Conservation (phyloP, 2,329 filamentous ascomycete genomes). For the Nemania serpens region DNA sequence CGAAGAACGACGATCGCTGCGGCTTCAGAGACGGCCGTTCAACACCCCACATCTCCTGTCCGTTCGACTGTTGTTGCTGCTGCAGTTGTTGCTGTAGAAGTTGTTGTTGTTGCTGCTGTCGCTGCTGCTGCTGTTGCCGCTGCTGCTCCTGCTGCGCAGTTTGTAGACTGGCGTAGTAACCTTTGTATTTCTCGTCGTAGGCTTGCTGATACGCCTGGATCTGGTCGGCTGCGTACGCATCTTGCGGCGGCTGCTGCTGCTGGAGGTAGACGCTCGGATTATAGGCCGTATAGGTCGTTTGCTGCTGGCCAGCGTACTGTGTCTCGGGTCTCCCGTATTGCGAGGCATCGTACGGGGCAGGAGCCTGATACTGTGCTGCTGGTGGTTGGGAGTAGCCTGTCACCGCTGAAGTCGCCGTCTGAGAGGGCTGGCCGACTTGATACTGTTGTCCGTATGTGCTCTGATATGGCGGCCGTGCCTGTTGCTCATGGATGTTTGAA, state of each 20-base stretch:
- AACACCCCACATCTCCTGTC: conserved; percentile 28
- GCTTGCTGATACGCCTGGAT: conserved; percentile 26
- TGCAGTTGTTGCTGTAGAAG: conserved; percentile 22
- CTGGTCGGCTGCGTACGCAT: conserved; percentile 26
- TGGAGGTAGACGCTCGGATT: conserved; percentile 30
- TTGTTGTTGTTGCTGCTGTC: conserved; percentile 15
- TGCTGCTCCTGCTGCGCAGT: conserved; percentile 20
- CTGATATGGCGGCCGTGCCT: conserved; percentile 26
- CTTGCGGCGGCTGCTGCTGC: conserved; percentile 24
- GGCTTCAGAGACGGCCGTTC: conserved; percentile 31
- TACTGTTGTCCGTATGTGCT: conserved; percentile 27
- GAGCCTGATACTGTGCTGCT: conserved; percentile 18
- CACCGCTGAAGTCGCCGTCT: conserved; percentile 5
- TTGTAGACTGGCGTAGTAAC: conserved; percentile 30
- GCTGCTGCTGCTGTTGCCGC: conserved; percentile 24
- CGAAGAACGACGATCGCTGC: conserved; percentile 37
- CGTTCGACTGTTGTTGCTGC: conserved; percentile 16
- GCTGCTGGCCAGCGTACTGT: conserved; percentile 14
- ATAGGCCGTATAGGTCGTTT: conserved; percentile 30
- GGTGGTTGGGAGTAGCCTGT: conserved; percentile 13
- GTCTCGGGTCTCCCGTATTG: conserved; percentile 24
- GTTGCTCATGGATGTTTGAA: conserved; percentile 13
- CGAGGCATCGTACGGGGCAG: conserved; percentile 19
- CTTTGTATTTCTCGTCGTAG: conserved; percentile 31
- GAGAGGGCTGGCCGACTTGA: conserved; percentile 30